Evolutionary conservation across 2,329 filamentous ascomycete species (phyloP).

Genomic region (Zasmidium angulare): DNA sequence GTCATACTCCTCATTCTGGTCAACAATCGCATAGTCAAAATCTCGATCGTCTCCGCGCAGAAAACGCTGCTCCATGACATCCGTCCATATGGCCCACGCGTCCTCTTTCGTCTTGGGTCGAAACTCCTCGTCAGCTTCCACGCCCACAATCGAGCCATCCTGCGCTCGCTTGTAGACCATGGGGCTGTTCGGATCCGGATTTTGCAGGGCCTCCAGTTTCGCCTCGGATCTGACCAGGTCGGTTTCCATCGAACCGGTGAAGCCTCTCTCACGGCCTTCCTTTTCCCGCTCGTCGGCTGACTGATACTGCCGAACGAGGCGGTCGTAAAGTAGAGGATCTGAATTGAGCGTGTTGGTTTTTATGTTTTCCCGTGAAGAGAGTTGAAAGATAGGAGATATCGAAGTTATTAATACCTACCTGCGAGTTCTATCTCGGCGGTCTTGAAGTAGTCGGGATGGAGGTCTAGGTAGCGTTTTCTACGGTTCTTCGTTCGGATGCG

Average conservation of each 20-base stretch:
- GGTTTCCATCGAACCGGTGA: conserved; percentile 74
- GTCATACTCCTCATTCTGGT: conserved; percentile 71
- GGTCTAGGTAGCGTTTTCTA: conserved; percentile 71
- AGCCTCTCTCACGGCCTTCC: conserved; percentile 73
- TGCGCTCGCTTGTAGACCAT: conserved; percentile 52
- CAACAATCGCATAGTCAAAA: conserved; percentile 73
- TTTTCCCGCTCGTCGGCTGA: conserved; percentile 69
- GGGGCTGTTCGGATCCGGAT: conserved; percentile 52
- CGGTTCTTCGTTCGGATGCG: conserved; percentile 62
- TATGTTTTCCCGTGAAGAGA: neutral
- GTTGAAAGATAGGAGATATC: neutral
- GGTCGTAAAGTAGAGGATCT: conserved; percentile 81
- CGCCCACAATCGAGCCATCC: conserved; percentile 57
- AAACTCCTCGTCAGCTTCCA: conserved; percentile 56
- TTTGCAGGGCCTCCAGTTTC: conserved; percentile 63
- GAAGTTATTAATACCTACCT: conserved; percentile 39
- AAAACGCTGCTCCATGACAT: conserved; percentile 73
- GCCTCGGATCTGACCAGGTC: conserved; percentile 75
- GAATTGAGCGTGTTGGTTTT: conserved; percentile 7
- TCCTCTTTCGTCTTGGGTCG: conserved; percentile 62
- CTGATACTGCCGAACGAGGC: conserved; percentile 74
- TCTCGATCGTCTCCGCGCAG: conserved; percentile 72
- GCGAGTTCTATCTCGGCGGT: conserved; percentile 60
- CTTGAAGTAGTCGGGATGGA: conserved; percentile 70
- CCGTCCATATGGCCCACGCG: conserved; percentile 67